phyloP scores from a whole-genome alignment of 768 basidiomycete species.

The Chalciporus pseudorubinellus region DNA sequence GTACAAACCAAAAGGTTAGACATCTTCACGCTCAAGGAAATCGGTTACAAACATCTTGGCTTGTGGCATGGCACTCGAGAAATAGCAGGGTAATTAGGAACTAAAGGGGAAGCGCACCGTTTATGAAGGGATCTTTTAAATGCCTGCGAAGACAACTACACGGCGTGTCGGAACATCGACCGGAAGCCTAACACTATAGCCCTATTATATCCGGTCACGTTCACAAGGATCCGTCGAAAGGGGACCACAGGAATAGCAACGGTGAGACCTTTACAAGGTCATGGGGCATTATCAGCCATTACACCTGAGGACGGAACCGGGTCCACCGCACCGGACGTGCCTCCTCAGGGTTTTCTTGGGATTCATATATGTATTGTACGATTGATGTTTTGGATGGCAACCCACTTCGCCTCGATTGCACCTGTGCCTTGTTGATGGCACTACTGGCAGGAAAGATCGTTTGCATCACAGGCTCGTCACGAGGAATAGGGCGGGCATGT shows the following conservation, averaged over 20 bases:
- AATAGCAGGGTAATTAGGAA: neutral
- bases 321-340: neutral
- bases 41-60: slow-evolving; percentile 52
- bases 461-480: slow-evolving; percentile 70
- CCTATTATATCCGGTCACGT: slow-evolving; percentile 7
- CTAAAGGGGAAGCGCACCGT: neutral
- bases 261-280: slow-evolving; percentile 15
- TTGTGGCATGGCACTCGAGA: slow-evolving; percentile 24
- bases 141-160: neutral
- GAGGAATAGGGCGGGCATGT: slow-evolving; percentile 72
- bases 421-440: slow-evolving; percentile 35
- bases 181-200: neutral
- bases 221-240: slow-evolving; percentile 5
- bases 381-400: neutral
- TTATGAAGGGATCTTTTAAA: slow-evolving; percentile 2
- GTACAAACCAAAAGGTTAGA: neutral
- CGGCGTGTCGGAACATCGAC: slow-evolving; percentile 1
- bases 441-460: slow-evolving; percentile 57
- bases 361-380: neutral
- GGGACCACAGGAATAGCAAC: slow-evolving; percentile 3
- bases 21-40: neutral
- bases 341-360: neutral
- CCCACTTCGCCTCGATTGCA: neutral
- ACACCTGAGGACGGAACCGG: slow-evolving; percentile 2
- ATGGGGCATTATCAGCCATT: slow-evolving; percentile 12